phyloP scores from a whole-genome alignment of 176 grass and related monocot species.

The Musa beccarii region DNA sequence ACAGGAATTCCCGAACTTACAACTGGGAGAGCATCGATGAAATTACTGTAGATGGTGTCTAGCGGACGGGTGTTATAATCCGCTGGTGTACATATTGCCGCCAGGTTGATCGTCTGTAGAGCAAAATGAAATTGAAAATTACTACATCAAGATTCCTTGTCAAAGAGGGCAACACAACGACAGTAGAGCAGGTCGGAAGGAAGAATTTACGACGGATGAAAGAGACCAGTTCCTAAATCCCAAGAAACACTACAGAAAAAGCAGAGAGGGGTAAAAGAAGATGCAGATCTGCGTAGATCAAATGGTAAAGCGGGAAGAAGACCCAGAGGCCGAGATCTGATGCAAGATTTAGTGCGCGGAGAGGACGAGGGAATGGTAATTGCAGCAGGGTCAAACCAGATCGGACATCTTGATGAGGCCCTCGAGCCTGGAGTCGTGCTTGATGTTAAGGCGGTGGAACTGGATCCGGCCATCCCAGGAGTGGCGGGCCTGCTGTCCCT shows the following conservation, averaged over 20 bases:
- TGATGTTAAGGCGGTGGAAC: slow-evolving; percentile 98
- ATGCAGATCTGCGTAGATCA: background rate
- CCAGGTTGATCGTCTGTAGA: slow-evolving; percentile 81
- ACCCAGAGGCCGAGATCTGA: background rate
- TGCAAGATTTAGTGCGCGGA: background rate
- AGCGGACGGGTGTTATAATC: slow-evolving; percentile 96
- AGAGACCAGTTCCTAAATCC: no score
- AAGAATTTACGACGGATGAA: background rate
- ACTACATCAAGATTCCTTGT: slow-evolving; percentile 10
- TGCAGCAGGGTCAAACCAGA: slow-evolving; percentile 29
- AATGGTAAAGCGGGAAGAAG: background rate
- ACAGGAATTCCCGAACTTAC: slow-evolving; percentile 20
- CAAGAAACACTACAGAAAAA: background rate
- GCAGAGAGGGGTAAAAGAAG: background rate
- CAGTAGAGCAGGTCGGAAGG: background rate
- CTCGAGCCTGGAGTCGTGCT: slow-evolving; percentile 88
- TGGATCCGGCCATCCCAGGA: slow-evolving; percentile 52
- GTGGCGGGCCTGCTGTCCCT: slow-evolving; percentile 20
- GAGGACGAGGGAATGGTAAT: background rate
- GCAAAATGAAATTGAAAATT: slow-evolving; percentile 18
- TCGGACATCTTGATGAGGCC: slow-evolving; percentile 92
- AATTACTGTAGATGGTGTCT: slow-evolving; percentile 98
- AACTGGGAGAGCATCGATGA: slow-evolving; percentile 94
- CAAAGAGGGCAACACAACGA: background rate
- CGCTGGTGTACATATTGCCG: slow-evolving; percentile 90